Evolutionary conservation across 768 basidiomycete species (phyloP).

Genomic region (Tremella fuciformis): DNA sequence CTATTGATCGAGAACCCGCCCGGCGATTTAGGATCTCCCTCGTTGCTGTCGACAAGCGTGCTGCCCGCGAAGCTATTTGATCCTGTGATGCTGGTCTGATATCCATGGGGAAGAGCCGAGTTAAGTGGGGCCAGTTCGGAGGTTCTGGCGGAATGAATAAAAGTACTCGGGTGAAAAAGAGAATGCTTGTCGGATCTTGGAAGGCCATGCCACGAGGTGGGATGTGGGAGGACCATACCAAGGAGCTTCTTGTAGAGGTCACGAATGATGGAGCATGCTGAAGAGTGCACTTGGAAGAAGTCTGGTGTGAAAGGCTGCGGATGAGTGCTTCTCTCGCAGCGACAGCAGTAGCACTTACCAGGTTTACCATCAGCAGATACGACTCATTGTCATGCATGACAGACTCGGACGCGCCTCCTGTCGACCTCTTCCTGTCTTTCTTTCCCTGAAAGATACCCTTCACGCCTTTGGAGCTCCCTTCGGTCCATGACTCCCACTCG

Average conservation of each 20-base stretch:
- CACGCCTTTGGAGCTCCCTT: conserved; percentile 41
- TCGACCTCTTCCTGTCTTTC: conserved; percentile 21
- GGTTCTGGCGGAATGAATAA: conserved; percentile 35
- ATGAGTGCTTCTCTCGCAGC: background rate
- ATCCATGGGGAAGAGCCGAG: too few relatives aligned
- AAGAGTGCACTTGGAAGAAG: conserved; percentile 33
- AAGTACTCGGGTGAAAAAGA: conserved; percentile 34
- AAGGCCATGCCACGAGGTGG: conserved; percentile 2
- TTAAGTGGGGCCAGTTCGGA: background rate
- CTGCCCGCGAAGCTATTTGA: too few relatives aligned
- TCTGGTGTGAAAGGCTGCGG: conserved; percentile 41
- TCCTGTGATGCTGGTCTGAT: too few relatives aligned
- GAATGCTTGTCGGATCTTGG: conserved; percentile 1
- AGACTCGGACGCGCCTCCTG: conserved; percentile 20
- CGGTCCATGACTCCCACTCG: conserved; percentile 46
- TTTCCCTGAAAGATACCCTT: conserved; percentile 44
- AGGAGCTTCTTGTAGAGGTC: conserved; percentile 47
- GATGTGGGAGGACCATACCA: conserved; percentile 35
- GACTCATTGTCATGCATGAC: conserved; percentile 28
- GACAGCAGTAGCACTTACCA: conserved; percentile 25
- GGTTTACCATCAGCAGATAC: conserved; percentile 31
- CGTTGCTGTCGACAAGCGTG: background rate
- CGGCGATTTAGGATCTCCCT: background rate
- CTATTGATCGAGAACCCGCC: background rate
- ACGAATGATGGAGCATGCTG: conserved; percentile 39